Evolutionary conservation across 768 basidiomycete genomes (phyloP).

Genomic region (Infundibulicybe gibba): DNA sequence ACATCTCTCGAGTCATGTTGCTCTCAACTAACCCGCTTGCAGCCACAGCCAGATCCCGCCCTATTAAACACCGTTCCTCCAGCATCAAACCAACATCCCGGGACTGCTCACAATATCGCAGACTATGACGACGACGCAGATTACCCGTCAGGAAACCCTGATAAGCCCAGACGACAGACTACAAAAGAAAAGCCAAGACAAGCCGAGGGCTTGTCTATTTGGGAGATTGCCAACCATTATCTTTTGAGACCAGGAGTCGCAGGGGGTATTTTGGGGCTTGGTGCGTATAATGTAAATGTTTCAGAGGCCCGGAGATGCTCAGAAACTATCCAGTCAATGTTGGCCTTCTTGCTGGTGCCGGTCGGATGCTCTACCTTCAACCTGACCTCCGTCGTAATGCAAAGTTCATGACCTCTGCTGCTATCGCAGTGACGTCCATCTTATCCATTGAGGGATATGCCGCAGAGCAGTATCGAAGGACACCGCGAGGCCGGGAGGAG

Average conservation of each 20-base stretch:
- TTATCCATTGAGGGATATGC: conserved; percentile 61
- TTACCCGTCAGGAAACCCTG: too few species aligned
- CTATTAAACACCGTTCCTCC: conserved; percentile 53
- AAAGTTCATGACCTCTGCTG: conserved; percentile 45
- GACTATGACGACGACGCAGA: conserved; percentile 29
- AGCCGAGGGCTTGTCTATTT: conserved; percentile 50
- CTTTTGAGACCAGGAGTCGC: conserved; percentile 66
- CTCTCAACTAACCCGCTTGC: conserved; percentile 8
- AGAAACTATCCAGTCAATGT: conserved; percentile 52
- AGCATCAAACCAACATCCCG: conserved; percentile 15
- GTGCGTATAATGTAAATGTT: conserved; percentile 38
- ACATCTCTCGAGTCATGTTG: not conserved
- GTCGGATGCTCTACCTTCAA: conserved; percentile 60
- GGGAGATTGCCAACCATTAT: conserved; percentile 46
- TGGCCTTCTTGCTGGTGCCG: conserved; percentile 58
- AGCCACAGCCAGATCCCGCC: conserved; percentile 64
- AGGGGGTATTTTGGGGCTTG: conserved; percentile 68
- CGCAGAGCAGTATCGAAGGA: conserved; percentile 56
- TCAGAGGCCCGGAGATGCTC: not conserved
- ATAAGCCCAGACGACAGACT: conserved; percentile 7
- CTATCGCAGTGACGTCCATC: conserved; percentile 53
- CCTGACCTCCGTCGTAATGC: conserved; percentile 60
- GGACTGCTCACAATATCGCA: conserved; percentile 17
- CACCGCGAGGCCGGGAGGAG: conserved; percentile 54
- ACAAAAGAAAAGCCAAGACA: conserved; percentile 38